A percentile compares a stretch with the other conserved stretches of the same genome.
These are phyloP conservation scores for Rhizopus microsporus DNA, from an alignment of 371 early-diverging fungal genomes.

Conservation along the genomic window DNA sequence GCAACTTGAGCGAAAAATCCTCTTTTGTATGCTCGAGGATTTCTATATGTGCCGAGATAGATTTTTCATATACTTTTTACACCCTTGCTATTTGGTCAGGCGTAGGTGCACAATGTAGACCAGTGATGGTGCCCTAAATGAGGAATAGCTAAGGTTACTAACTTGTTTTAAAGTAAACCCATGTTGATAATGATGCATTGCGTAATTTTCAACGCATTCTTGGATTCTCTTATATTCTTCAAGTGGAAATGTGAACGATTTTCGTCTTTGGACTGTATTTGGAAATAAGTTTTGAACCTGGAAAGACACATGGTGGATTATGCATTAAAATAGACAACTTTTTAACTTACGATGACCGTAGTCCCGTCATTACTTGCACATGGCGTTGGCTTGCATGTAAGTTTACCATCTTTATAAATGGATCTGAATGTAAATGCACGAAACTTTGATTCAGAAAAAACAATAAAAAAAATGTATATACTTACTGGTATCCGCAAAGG, in stretches of 20 bases:
- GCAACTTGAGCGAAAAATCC: conserved; percentile 24
- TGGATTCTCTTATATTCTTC: conserved; percentile 81
- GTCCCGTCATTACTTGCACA: conserved; percentile 88
- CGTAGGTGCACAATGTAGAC: conserved; percentile 8
- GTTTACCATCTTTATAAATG: conserved; percentile 71
- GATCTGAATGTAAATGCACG: conserved; percentile 45
- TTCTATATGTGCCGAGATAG: conserved; percentile 39
- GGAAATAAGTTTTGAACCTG: conserved; percentile 84
- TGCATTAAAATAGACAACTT: neutral
- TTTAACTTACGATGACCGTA: conserved; percentile 58
- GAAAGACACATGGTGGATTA: neutral
- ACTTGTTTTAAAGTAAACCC: conserved; percentile 74
- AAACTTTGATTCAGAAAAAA: neutral
- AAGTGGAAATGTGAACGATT: conserved; percentile 65
- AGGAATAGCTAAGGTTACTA: conserved; percentile 47
- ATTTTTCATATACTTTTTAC: conserved; percentile 68
- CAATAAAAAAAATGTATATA: neutral
- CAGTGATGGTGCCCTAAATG: neutral
- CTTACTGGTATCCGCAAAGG: conserved; percentile 70
- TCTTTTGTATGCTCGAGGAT: neutral
- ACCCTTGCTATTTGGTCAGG: conserved; percentile 75
- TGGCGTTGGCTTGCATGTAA: conserved; percentile 73
- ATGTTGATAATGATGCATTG: conserved; percentile 77
- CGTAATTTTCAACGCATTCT: conserved; percentile 77
- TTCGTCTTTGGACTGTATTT: conserved; percentile 72